A percentile compares a stretch with the other conserved stretches of the same genome.
These are phyloP conservation scores for Protomyces macrosporus DNA, from an alignment of 1,139 yeast genomes.

Conservation along the genomic window DNA sequence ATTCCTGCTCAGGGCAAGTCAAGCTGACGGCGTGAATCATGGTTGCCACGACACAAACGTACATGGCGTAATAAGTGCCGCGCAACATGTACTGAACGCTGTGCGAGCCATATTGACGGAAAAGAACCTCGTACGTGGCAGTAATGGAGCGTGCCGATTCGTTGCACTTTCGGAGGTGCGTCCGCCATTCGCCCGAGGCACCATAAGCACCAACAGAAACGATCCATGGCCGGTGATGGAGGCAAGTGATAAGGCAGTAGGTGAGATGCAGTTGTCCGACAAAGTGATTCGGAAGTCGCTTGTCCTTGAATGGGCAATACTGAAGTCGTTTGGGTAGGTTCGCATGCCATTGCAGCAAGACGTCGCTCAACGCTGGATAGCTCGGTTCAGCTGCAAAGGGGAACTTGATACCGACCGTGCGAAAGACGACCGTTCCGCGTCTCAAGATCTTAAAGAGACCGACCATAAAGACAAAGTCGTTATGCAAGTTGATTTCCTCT, in stretches of 20 bases:
- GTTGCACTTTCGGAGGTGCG: conserved; percentile 10
- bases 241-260: conserved; percentile 65
- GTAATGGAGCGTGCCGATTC: conserved; percentile 9
- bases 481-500: conserved; percentile 10
- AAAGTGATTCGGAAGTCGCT: conserved; percentile 10
- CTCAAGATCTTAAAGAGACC: conserved; percentile 16
- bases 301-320: not conserved
- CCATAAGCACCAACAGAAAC: conserved; percentile 18
- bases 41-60: conserved; percentile 15
- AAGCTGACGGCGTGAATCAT: conserved; percentile 21
- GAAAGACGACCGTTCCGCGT: conserved; percentile 10
- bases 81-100: conserved; percentile 18
- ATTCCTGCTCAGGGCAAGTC: conserved; percentile 21
- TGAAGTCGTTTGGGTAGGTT: conserved; percentile 10
- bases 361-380: conserved; percentile 12
- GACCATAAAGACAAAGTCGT: conserved; percentile 22
- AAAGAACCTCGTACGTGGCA: not conserved
- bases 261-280: conserved; percentile 60
- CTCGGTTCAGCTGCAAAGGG: conserved; percentile 21
- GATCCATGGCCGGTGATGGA: conserved; percentile 59
- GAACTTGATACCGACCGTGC: conserved; percentile 18
- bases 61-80: conserved; percentile 12
- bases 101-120: conserved; percentile 19
- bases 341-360: conserved; percentile 2
- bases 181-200: conserved; percentile 20